These are phyloP conservation scores for Yamadazyma sp. DNA, from an alignment of 805 yeast genomes.

Conservation along the genomic window DNA sequence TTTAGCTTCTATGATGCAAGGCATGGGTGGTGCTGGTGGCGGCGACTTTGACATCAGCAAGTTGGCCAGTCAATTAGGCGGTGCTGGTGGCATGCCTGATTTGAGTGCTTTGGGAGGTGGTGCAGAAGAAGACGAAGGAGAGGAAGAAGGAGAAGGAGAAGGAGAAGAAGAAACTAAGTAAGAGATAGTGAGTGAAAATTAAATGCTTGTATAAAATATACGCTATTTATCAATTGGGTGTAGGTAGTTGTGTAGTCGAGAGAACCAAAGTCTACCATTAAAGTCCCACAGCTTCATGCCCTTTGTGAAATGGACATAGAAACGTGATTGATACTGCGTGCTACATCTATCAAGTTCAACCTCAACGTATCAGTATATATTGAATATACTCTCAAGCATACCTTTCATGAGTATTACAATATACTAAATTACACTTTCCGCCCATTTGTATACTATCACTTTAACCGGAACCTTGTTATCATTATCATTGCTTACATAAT, in stretches of 20 bases:
- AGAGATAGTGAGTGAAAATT: too few species aligned
- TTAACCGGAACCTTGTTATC: conserved; percentile 4
- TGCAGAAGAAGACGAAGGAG: conserved; percentile 22
- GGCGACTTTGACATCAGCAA: conserved; percentile 35
- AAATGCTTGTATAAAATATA: too few species aligned
- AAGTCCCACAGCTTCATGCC: too few species aligned
- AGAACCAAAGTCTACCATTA: too few species aligned
- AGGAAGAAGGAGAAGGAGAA: conserved; percentile 20
- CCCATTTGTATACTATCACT: conserved; percentile 9
- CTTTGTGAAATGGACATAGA: too few species aligned
- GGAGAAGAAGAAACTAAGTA: conserved; percentile 7
- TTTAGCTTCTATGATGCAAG: conserved; percentile 24
- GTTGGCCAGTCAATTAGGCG: conserved; percentile 46
- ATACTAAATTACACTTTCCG: too few species aligned
- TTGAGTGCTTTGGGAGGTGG: conserved; percentile 22
- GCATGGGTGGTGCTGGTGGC: conserved; percentile 30
- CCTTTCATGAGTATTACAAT: not conserved
- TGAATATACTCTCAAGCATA: not conserved
- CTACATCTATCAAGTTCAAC: too few species aligned
- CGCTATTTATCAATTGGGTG: too few species aligned
- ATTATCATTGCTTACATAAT: too few species aligned
- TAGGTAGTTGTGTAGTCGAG: too few species aligned
- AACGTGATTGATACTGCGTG: too few species aligned
- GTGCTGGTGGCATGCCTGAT: conserved; percentile 29
- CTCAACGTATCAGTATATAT: too few species aligned